Conservation (phyloP, 163 green algal genomes). For the Trebouxia gelatinosa region DNA sequence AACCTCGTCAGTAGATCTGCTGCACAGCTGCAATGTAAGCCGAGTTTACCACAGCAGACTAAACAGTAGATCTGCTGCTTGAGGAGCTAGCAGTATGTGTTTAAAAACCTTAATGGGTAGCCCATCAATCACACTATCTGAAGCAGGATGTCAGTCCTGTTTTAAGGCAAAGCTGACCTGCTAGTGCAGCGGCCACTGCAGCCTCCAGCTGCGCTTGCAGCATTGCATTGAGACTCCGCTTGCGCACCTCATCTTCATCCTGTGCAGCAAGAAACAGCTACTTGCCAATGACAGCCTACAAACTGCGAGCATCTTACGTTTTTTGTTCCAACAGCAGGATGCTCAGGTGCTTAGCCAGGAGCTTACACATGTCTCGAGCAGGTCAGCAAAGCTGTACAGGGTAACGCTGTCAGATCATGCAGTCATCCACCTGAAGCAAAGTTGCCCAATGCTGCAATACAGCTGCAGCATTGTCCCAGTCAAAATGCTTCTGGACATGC, state of each 20-base stretch:
- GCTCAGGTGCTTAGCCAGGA: not conserved
- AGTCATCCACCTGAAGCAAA: too few relatives aligned
- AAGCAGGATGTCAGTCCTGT: not conserved
- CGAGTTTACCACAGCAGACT: not conserved
- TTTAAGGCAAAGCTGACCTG: not conserved
- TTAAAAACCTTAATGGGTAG: not conserved
- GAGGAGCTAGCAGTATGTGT: not conserved
- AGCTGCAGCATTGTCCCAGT: not conserved
- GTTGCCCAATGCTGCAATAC: too few relatives aligned
- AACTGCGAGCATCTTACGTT: not conserved
- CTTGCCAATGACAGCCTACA: not conserved
- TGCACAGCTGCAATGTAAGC: not conserved
- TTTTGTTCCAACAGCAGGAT: not conserved
- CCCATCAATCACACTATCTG: too few relatives aligned
- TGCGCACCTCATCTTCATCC: conserved; percentile 2
- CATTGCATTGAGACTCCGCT: not conserved
- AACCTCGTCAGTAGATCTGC: too few relatives aligned
- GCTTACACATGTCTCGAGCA: not conserved
- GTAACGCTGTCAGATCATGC: too few relatives aligned
- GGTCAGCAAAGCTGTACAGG: not conserved
- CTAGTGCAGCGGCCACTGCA: conserved; percentile 8
- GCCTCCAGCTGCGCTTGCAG: not conserved
- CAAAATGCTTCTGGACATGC: not conserved
- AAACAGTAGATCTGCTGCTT: not conserved
- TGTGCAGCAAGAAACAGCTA: not conserved